These are phyloP conservation scores for Candida nanaspora DNA, from an alignment of 805 yeast genomes.

Conservation along the genomic window DNA sequence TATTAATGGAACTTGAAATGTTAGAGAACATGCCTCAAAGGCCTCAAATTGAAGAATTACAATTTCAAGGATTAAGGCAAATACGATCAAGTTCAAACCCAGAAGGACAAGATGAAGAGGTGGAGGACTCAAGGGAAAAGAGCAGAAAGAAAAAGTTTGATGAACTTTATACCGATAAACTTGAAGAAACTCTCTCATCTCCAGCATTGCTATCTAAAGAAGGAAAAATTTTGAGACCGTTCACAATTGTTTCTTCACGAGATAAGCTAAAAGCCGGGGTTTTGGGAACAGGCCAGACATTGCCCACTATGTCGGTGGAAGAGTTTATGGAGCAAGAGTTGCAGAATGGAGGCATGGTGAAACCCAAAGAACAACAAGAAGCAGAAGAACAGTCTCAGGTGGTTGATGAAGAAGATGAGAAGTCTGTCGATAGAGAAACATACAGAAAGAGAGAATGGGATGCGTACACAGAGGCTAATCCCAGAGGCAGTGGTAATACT, in stretches of 20 bases:
- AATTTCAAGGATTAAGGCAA: slow-evolving; percentile 3
- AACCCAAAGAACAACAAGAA: slow-evolving; percentile 33
- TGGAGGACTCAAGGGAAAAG: slow-evolving; percentile 11
- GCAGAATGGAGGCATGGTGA: slow-evolving; percentile 73
- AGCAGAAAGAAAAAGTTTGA: slow-evolving; percentile 16
- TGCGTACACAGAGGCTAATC: slow-evolving; percentile 79
- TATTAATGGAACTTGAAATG: slow-evolving; percentile 61
- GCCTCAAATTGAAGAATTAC: slow-evolving; percentile 3
- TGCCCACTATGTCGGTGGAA: slow-evolving; percentile 93
- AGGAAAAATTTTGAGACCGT: slow-evolving; percentile 81
- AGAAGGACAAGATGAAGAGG: slow-evolving; percentile 8
- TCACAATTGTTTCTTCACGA: slow-evolving; percentile 58
- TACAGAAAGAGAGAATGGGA: slow-evolving; percentile 86
- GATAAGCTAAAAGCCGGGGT: slow-evolving; percentile 58
- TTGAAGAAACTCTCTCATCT: slow-evolving; percentile 40
- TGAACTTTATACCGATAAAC: slow-evolving; percentile 53
- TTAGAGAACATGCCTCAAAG: slow-evolving; percentile 34
- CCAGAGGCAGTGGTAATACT: slow-evolving; percentile 88
- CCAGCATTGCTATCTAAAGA: slow-evolving; percentile 51
- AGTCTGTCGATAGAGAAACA: slow-evolving; percentile 56
- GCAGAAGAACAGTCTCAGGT: slow-evolving; percentile 31
- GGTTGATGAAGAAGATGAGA: slow-evolving; percentile 54
- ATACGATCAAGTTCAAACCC: slow-evolving; percentile 3
- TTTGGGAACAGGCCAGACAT: slow-evolving; percentile 83
- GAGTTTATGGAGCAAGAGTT: slow-evolving; percentile 84